Base-by-base conservation (phyloP, 2,329 filamentous ascomycete genomes). In the Alternaria gansuensis region DNA sequence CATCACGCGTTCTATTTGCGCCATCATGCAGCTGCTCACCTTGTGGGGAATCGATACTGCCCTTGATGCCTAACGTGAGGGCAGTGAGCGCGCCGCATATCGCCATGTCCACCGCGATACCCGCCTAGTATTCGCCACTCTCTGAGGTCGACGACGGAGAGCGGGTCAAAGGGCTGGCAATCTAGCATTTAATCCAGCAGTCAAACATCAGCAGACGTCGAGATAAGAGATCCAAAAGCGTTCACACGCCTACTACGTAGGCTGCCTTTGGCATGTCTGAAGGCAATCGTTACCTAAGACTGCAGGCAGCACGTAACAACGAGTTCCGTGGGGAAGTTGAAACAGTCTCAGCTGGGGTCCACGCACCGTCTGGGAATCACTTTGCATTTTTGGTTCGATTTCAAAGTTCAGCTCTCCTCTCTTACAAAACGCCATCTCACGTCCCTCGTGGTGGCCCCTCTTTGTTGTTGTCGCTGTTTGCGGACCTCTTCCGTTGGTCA, bases 1-100 rank as follows among this genome's bases (percentile, higher is more conserved):
- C 31, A 37, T 54, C 50, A 54, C 56, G 37, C 51, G 51, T 56
- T 28, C 66, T 62, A 33, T 60, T 72, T 68, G 73, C 70, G 71
- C 73, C 64, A 71, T 71, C 62, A 61, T 67, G 63, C 64, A 66
- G 59, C 56, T 29, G 17, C 28, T 9, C 46, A 45, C 59, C 51
- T 57, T 51, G 61, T 62, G 58, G 62, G 67, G 58, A 62, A 17
- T 54, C 31, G 52, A 53, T 36, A 44, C 43, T 41, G 31, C 52
- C n/a, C 24, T 41, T 31, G 23, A 39, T 40, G 31, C 48, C 53
- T 52, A 26, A 54, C 17, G 37, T 24, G 45, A 31, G 39, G 46
- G 26, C 49, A 58, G 31, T 39, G 28, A 39, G 41, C 26, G 52
- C 52, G 44, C 45, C 37, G 23, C 49, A 40, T 36, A 49, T 50